Base-by-base conservation (phyloP, 139 green algal genomes). In the Picochlorum sp. region DNA sequence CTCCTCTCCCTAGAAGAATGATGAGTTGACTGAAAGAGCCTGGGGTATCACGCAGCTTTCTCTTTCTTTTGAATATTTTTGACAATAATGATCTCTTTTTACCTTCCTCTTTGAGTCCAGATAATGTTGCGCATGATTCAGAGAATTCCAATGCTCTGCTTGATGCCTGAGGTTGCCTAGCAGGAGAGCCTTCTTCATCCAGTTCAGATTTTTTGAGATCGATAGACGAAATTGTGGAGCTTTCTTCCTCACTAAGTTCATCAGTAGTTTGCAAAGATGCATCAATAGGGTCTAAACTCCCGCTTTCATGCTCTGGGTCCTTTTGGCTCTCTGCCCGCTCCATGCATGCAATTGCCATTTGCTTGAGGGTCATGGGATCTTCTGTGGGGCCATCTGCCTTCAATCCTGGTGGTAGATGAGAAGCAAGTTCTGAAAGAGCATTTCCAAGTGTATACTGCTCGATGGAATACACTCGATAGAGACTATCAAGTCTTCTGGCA, bases 401-500 rank as follows among this genome's bases (percentile, higher is more conserved):
- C 65, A 68, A 16, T 25, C 55, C 65, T 2, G 58, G 35, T 1
- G 65, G 33, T 6, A 73, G n/a, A 6, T 36, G 31, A 0, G 31
- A 31, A n/a, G 57, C 47, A 32, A 73, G 35, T 49, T 73, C 58
- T 24, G 58, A 33, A 14, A 73, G 35, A 4, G 50, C 57, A 12
- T 26, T 41, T 8, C 64, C 59, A 32, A 73, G 28, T 2, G 64
- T 77, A 50, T 74, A 65, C 30, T 67, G 59, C 59, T 78, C 70
- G 33, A 78, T 78, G 7, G 33, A 59, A 40, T 64, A 73, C 2
- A 68, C 59, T 12, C 66, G 50, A 50, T 73, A 73, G 24, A 73
- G 25, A 57, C 37, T 55, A 10, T 67, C 65, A 9, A 35, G 25
- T 24, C 58, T 55, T 9, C 65, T 57, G n/a, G 26, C 29, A 18